phyloP scores from a whole-genome alignment of 805 yeast species.

The Pichia sporocuriosa region DNA sequence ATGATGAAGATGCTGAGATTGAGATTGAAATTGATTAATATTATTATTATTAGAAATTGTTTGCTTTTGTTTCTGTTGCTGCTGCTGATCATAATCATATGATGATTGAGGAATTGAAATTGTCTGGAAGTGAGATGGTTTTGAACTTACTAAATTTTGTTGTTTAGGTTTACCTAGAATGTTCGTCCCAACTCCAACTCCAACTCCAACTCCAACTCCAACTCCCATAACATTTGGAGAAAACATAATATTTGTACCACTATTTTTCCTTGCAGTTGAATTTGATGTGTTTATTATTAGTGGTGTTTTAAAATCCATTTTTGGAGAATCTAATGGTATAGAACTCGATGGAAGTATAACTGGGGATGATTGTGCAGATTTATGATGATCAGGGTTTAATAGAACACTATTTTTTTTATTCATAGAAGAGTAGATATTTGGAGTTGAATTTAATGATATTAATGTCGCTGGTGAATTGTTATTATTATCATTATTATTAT shows the following conservation, averaged over 20 bases:
- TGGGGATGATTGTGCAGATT: slow-evolving; percentile 30
- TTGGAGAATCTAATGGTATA: slow-evolving; percentile 5
- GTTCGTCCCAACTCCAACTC: slow-evolving; percentile 12
- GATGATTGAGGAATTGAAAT: no score
- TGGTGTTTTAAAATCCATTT: not conserved
- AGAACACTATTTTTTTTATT: slow-evolving; percentile 25
- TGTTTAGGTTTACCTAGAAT: slow-evolving; percentile 7
- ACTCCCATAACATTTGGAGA: no score
- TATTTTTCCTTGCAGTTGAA: no score
- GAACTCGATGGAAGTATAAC: slow-evolving; percentile 31
- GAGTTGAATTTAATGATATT: slow-evolving; percentile 22
- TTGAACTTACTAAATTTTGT: no score
- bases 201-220: no score
- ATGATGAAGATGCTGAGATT: not conserved
- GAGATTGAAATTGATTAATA: not conserved
- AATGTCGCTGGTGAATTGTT: slow-evolving; percentile 24
- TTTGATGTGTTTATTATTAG: no score
- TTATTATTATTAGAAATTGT: no score
- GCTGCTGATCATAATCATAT: no score
- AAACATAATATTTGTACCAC: no score
- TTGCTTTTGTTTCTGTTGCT: no score
- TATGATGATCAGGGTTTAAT: slow-evolving; percentile 27
- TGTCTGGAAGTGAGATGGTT: no score
- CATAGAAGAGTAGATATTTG: slow-evolving; percentile 12
- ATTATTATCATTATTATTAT: slow-evolving; percentile 18